Conservation (phyloP, 208 protist genomes). For the Trypanosoma theileri region DNA sequence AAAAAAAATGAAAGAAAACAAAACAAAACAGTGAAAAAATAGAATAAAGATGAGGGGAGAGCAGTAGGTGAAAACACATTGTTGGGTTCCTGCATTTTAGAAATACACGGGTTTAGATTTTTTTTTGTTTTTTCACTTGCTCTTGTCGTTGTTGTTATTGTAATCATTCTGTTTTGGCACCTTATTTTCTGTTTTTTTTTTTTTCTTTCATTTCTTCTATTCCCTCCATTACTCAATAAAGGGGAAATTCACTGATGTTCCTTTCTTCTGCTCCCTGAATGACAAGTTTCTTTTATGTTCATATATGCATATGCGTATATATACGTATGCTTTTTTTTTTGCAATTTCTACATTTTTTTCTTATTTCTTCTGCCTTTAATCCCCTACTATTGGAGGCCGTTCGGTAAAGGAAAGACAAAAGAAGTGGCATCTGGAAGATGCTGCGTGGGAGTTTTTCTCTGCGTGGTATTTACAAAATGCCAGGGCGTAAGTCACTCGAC, state of each 20-base stretch:
- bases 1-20: background rate
- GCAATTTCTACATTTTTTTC: background rate
- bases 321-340: no score
- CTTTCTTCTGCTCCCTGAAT: no score
- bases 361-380: slow-evolving; percentile 10
- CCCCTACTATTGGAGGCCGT: no score
- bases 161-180: slow-evolving; percentile 1
- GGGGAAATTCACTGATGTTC: background rate
- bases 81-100: no score
- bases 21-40: slow-evolving; percentile 7
- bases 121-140: background rate
- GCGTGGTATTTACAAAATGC: slow-evolving; percentile 63
- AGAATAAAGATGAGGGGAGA: background rate
- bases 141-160: background rate
- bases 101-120: background rate
- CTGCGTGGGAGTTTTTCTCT: slow-evolving; percentile 30
- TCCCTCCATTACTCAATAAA: background rate
- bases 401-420: background rate
- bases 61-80: background rate
- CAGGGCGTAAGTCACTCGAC: slow-evolving; percentile 87
- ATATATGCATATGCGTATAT: no score
- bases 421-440: slow-evolving; percentile 32
- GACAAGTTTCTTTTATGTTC: no score
- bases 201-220: slow-evolving; percentile 24
- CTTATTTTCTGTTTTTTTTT: slow-evolving; percentile 19